These are phyloP conservation scores for Haematococcus lacustris DNA, from an alignment of 139 green algal genomes.

Conservation along the genomic window DNA sequence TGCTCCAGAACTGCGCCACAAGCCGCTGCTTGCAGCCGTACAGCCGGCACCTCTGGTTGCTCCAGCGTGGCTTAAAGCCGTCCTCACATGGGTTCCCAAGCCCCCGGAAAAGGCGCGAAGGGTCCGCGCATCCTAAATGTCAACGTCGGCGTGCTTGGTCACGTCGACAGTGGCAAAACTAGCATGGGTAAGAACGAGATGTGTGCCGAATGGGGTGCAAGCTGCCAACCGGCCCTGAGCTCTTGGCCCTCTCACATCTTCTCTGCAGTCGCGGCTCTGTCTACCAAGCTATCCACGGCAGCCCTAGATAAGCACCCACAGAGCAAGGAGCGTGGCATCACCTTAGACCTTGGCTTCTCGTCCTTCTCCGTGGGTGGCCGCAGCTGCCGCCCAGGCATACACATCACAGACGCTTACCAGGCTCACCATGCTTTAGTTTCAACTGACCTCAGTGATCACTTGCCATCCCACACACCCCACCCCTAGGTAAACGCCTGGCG, in stretches of 20 bases:
- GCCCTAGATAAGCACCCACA: slow-evolving; percentile 95
- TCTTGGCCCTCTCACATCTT: not conserved
- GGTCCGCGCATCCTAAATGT: slow-evolving; percentile 56
- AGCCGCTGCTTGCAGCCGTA: no score
- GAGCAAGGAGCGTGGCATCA: slow-evolving; percentile 90
- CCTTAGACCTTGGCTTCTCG: slow-evolving; percentile 94
- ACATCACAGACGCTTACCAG: not conserved
- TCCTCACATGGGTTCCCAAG: no score
- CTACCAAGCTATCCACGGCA: slow-evolving; percentile 84
- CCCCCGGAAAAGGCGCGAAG: no score
- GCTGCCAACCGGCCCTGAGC: not conserved
- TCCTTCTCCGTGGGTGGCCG: slow-evolving; percentile 62
- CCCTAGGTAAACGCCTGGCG: not conserved
- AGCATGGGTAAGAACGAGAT: slow-evolving; percentile 59
- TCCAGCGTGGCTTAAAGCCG: no score
- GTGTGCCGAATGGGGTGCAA: not conserved
- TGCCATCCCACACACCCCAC: not conserved
- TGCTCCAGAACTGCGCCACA: no score
- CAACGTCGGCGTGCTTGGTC: slow-evolving; percentile 87
- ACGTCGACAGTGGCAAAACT: slow-evolving; percentile 96
- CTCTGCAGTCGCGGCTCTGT: slow-evolving; percentile 75
- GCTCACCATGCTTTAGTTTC: no score
- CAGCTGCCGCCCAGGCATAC: not conserved
- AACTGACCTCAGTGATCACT: no score
- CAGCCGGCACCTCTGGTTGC: no score